A percentile compares a stretch with the other conserved stretches of the same genome.
phyloP scores from a whole-genome alignment of 140 eudicot species.

The Stevia rebaudiana region DNA sequence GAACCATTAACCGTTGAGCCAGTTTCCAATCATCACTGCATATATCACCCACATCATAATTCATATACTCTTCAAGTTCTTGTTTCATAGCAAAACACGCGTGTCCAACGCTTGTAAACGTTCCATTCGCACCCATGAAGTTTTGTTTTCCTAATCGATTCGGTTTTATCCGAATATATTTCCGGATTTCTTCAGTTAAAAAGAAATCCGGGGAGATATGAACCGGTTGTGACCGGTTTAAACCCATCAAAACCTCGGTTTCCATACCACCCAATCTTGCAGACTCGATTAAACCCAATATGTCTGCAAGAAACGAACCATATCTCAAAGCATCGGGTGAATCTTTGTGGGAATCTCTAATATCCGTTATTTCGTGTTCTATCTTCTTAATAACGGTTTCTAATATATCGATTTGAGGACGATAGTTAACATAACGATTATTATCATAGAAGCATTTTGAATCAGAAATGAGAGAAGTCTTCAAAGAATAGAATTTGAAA shows the following conservation, averaged over 20 bases:
- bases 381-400: constrained; percentile 42
- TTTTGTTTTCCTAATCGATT: constrained; percentile 60
- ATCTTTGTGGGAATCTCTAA: constrained; percentile 29
- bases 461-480: constrained; percentile 35
- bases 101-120: constrained; percentile 65
- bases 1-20: constrained; percentile 73
- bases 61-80: constrained; percentile 77
- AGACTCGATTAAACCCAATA: constrained; percentile 44
- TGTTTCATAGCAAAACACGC: constrained; percentile 58
- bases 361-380: constrained; percentile 29
- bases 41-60: constrained; percentile 70
- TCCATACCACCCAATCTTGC: constrained; percentile 14
- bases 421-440: background rate
- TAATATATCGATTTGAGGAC: constrained; percentile 23
- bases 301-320: constrained; percentile 55
- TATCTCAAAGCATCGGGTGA: constrained; percentile 26
- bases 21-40: constrained; percentile 80
- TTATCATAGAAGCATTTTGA: constrained; percentile 28
- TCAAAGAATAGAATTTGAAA: constrained; percentile 49
- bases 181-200: constrained; percentile 63
- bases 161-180: constrained; percentile 61
- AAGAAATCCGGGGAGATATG: constrained; percentile 39
- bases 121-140: constrained; percentile 73
- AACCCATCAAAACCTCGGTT: background rate
- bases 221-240: constrained; percentile 6